phyloP scores from a whole-genome alignment of 2,329 filamentous ascomycete species.

The Parastagonospora avenae region DNA sequence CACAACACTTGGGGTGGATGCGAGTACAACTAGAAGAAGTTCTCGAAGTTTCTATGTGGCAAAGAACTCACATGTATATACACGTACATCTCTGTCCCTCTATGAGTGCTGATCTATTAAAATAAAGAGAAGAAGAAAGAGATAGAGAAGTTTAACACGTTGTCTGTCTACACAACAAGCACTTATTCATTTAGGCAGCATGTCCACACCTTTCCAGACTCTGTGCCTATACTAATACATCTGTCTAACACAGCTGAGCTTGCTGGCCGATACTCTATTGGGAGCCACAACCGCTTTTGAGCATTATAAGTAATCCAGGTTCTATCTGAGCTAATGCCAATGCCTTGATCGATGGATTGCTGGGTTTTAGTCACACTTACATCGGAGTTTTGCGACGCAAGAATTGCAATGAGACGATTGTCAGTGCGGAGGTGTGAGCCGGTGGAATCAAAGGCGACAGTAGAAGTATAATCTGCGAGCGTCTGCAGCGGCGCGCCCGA shows the following conservation, averaged over 20 bases:
- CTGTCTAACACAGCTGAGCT: background rate
- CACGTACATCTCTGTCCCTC: too few species aligned
- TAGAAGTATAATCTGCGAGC: conserved; percentile 24
- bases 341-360: too few species aligned
- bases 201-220: conserved; percentile 2
- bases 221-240: background rate
- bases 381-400: background rate
- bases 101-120: too few species aligned
- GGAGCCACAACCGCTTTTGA: background rate
- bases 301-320: background rate
- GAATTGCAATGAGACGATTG: conserved; percentile 1
- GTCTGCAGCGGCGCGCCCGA: conserved; percentile 9
- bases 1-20: too few species aligned
- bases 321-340: background rate
- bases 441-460: background rate
- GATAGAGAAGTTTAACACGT: too few species aligned
- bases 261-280: background rate
- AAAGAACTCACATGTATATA: too few species aligned
- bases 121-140: too few species aligned
- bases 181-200: too few species aligned
- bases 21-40: too few species aligned
- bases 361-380: background rate
- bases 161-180: too few species aligned
- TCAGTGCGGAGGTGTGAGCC: background rate
- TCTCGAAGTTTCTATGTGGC: too few species aligned